Percentiles rank a stretch among this genome's conserved stretches.
These are phyloP conservation scores for Oryza coarctata DNA, from an alignment of 176 grass and related monocot genomes.

Conservation along the genomic window DNA sequence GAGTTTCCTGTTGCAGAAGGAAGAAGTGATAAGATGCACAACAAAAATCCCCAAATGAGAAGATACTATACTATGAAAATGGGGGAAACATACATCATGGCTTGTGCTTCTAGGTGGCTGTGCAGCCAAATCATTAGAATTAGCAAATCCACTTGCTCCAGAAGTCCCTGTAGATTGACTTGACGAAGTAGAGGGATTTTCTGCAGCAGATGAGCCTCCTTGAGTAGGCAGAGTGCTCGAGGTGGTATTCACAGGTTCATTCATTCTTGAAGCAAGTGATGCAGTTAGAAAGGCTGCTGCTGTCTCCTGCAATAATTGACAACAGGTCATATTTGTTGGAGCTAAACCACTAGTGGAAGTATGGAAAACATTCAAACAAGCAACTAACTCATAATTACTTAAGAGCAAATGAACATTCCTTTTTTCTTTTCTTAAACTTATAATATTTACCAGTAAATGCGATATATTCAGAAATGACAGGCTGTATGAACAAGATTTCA, in stretches of 20 bases:
- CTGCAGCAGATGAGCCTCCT: slow-evolving; percentile 39
- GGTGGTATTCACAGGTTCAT: slow-evolving; percentile 29
- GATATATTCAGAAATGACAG: not conserved
- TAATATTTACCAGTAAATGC: not conserved
- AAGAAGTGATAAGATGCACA: slow-evolving; percentile 7
- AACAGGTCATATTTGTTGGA: slow-evolving; percentile 6
- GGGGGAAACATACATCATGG: slow-evolving; percentile 43
- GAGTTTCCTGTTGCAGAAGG: slow-evolving; percentile 50
- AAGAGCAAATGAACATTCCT: not conserved
- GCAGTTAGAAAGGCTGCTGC: slow-evolving; percentile 72
- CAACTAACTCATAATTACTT: not conserved
- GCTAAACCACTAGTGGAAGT: not conserved
- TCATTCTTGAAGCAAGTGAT: slow-evolving; percentile 68
- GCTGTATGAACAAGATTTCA: slow-evolving; percentile 16
- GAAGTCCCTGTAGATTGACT: slow-evolving; percentile 36
- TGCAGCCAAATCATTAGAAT: slow-evolving; percentile 38
- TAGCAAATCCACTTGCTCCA: slow-evolving; percentile 31
- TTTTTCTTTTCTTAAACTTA: slow-evolving; percentile 22
- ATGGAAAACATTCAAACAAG: not conserved
- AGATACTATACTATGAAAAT: slow-evolving; percentile 11
- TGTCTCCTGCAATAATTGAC: slow-evolving; percentile 57
- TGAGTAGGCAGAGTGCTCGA: slow-evolving; percentile 27
- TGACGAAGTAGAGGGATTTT: slow-evolving; percentile 54
- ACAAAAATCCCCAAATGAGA: not conserved
- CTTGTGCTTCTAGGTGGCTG: slow-evolving; percentile 30